Conservation (phyloP, 306 rosid species). For the Mimosa pudica region DNA sequence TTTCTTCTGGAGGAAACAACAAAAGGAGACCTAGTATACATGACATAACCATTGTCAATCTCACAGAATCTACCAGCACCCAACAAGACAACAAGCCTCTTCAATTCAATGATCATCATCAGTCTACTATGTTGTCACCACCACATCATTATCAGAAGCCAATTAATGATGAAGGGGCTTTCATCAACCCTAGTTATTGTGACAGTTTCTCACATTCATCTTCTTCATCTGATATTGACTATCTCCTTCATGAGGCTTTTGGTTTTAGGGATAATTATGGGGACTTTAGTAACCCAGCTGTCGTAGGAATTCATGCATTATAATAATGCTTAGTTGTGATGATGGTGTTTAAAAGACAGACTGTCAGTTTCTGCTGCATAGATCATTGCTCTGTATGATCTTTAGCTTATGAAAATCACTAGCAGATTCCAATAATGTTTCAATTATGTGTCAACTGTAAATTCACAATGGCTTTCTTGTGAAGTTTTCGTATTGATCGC, state of each 20-base stretch:
- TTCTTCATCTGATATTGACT: conserved; percentile 43
- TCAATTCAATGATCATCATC: conserved; percentile 39
- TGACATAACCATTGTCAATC: conserved; percentile 81
- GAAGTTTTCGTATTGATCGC: background rate
- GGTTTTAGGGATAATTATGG: conserved; percentile 46
- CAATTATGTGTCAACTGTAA: conserved; percentile 31
- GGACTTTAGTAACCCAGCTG: conserved; percentile 52
- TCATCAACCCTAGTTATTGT: conserved; percentile 37
- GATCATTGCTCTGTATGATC: conserved; percentile 39
- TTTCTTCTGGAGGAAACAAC: conserved; percentile 76
- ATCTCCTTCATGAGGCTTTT: conserved; percentile 57
- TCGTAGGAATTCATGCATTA: conserved; percentile 41
- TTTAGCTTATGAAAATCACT: conserved; percentile 36
- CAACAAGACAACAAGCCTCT: conserved; percentile 45
- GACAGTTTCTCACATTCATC: conserved; percentile 49
- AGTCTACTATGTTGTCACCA: conserved; percentile 42
- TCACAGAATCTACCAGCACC: conserved; percentile 44
- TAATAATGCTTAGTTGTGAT: conserved; percentile 36
- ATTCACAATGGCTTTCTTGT: conserved; percentile 20
- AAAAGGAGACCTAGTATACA: conserved; percentile 94
- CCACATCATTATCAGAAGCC: conserved; percentile 26
- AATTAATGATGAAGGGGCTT: background rate
- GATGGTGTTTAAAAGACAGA: conserved; percentile 29
- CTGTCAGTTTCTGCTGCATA: conserved; percentile 20
- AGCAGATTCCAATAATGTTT: conserved; percentile 34